These are phyloP conservation scores for Nicotiana tabacum DNA, from an alignment of 257 asterid genomes.

Conservation along the genomic window DNA sequence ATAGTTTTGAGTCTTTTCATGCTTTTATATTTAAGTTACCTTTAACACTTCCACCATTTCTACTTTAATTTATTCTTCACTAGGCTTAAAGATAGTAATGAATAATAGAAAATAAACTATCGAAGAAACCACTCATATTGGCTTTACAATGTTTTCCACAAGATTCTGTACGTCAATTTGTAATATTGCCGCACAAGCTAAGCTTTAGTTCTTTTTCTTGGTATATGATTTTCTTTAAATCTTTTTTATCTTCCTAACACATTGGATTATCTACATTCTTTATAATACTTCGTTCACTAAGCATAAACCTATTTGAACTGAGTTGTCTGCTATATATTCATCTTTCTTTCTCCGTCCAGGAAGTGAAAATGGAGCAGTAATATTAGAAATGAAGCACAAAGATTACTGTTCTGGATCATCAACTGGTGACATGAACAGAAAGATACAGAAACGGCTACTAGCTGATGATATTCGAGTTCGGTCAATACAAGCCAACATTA, in stretches of 20 bases:
- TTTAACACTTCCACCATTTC: background rate
- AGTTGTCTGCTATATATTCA: background rate
- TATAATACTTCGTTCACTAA: too few species aligned
- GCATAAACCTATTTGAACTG: background rate
- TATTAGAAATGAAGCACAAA: conserved; percentile 67
- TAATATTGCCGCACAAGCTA: too few species aligned
- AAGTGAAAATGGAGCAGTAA: conserved; percentile 54
- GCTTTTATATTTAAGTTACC: background rate
- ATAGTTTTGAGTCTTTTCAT: background rate
- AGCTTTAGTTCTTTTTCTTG: too few species aligned
- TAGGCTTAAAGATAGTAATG: background rate
- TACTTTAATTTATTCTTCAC: background rate
- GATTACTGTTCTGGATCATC: conserved; percentile 31
- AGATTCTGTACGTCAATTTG: background rate
- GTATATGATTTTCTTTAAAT: too few species aligned
- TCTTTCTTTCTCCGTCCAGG: conserved; percentile 29
- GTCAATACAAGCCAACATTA: conserved; percentile 52
- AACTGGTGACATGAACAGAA: conserved; percentile 21
- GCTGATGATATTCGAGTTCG: conserved; percentile 44
- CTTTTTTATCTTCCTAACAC: background rate
- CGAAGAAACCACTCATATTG: background rate
- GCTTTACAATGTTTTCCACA: background rate
- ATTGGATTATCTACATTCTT: background rate
- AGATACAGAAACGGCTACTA: conserved; percentile 24
- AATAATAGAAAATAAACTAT: background rate